Percentiles rank a stretch among this genome's conserved stretches.
Evolutionary conservation across 495 filamentous ascomycete genomes (phyloP).

Genomic region (Alectoria sarmentosa): DNA sequence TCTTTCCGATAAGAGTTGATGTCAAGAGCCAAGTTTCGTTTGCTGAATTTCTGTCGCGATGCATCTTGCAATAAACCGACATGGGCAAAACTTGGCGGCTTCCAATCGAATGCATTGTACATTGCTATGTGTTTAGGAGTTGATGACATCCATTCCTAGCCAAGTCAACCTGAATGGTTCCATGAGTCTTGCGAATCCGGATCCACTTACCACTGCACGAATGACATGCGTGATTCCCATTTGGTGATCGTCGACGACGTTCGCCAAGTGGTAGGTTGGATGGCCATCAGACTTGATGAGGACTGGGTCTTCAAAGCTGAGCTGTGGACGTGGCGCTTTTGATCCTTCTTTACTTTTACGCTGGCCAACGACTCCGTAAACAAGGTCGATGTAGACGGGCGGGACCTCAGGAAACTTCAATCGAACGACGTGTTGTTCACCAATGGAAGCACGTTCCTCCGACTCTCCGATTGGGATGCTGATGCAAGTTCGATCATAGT

Average conservation of each 20-base stretch:
- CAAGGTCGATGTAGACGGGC: constrained; percentile 62
- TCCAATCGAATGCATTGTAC: constrained; percentile 86
- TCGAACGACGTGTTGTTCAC: constrained; percentile 72
- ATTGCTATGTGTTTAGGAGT: constrained; percentile 83
- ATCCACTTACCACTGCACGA: constrained; percentile 61
- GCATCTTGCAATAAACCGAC: constrained; percentile 77
- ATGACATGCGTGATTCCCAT: constrained; percentile 97
- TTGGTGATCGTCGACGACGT: constrained; percentile 89
- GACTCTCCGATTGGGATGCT: constrained; percentile 60
- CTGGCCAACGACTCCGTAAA: constrained; percentile 54
- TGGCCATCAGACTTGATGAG: constrained; percentile 83
- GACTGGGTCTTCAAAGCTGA: constrained; percentile 68
- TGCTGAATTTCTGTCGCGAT: constrained; percentile 78
- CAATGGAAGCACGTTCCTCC: constrained; percentile 53
- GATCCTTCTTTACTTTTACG: constrained; percentile 42
- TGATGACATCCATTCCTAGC: constrained; percentile 79
- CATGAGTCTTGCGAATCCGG: background rate
- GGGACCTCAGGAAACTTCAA: constrained; percentile 55
- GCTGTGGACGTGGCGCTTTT: constrained; percentile 16
- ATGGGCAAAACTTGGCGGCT: constrained; percentile 76
- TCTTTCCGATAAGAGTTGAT: constrained; percentile 64
- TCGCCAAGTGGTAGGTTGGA: constrained; percentile 94
- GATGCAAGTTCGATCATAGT: constrained; percentile 73
- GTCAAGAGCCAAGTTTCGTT: constrained; percentile 55
- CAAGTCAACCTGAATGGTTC: constrained; percentile 7